phyloP scores from a whole-genome alignment of 1,139 yeast species.

The Candida tropicalis region DNA sequence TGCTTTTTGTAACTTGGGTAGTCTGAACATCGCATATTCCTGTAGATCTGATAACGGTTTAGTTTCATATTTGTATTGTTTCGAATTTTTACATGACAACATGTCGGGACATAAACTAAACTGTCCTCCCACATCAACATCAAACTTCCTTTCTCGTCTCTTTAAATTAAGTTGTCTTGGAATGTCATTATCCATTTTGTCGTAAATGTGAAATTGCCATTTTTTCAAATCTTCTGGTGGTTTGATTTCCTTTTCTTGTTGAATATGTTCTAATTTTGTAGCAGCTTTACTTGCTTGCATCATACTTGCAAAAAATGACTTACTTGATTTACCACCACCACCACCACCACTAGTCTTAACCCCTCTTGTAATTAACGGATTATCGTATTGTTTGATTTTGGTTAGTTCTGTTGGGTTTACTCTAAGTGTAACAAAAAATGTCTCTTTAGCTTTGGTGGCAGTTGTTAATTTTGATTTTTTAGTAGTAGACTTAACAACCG shows the following conservation, averaged over 20 bases:
- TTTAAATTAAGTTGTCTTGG: neutral
- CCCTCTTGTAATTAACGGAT: slow-evolving; percentile 36
- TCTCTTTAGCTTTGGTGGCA: slow-evolving; percentile 6
- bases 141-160: neutral
- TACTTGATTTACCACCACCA: slow-evolving; percentile 14
- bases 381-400: slow-evolving; percentile 30
- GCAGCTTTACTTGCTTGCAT: slow-evolving; percentile 27
- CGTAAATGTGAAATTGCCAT: slow-evolving; percentile 25
- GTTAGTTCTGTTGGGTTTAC: slow-evolving; percentile 27
- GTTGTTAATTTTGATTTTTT: slow-evolving; percentile 16
- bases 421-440: slow-evolving; percentile 28
- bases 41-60: neutral
- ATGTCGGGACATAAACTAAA: neutral
- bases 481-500: neutral
- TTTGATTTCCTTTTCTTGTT: slow-evolving; percentile 16
- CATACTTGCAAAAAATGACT: slow-evolving; percentile 27
- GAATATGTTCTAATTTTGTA: slow-evolving; percentile 23
- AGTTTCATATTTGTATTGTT: neutral
- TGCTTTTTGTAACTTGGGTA: slow-evolving; percentile 17
- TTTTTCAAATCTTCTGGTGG: slow-evolving; percentile 22
- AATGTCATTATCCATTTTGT: slow-evolving; percentile 3
- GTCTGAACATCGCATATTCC: slow-evolving; percentile 13
- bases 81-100: neutral
- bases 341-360: slow-evolving; percentile 11
- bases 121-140: neutral